Evolutionary conservation across 805 yeast species (phyloP).

Genomic region (Candida silvicultrix): DNA sequence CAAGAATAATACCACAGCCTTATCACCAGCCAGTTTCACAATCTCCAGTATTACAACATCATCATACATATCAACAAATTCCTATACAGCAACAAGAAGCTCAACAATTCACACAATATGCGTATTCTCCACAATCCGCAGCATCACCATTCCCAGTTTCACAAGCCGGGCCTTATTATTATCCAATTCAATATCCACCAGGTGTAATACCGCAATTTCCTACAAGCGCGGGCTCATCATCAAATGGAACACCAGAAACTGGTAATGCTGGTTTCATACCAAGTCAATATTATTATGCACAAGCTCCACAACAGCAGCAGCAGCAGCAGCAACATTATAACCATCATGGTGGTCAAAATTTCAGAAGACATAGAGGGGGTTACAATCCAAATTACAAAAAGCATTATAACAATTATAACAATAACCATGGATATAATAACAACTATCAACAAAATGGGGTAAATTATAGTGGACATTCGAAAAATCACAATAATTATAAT

Average conservation of each 20-base stretch:
- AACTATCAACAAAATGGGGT: too few species aligned
- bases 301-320: background rate
- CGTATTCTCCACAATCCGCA: background rate
- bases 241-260: background rate
- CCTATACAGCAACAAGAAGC: background rate
- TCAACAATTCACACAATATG: background rate
- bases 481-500: conserved; percentile 5
- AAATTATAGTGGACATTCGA: too few species aligned
- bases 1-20: conserved; percentile 7
- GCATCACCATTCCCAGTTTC: background rate
- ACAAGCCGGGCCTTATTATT: background rate
- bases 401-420: background rate
- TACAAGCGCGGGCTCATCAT: background rate
- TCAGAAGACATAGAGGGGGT: background rate
- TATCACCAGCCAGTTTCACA: background rate
- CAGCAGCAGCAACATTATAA: background rate
- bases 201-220: background rate
- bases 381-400: background rate
- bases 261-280: background rate
- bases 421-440: conserved; percentile 3
- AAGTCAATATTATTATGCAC: background rate
- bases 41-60: conserved; percentile 3
- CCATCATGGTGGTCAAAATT: background rate
- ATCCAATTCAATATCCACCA: conserved; percentile 5
- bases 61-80: conserved; percentile 4